Evolutionary conservation across 2,329 filamentous ascomycete species (phyloP).

Genomic region (Penicillium sp.): DNA sequence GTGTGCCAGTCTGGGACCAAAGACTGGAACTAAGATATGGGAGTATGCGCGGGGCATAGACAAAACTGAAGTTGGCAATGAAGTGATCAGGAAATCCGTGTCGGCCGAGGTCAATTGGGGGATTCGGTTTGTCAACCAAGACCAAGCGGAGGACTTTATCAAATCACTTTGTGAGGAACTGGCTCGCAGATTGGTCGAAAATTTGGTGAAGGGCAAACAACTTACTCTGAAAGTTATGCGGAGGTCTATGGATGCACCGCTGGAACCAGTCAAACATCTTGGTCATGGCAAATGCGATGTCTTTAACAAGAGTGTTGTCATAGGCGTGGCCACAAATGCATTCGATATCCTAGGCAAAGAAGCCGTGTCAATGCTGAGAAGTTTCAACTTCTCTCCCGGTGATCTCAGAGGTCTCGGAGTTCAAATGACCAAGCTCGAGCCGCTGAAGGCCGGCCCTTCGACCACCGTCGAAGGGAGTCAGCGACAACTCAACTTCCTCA

Average conservation of each 20-base stretch:
- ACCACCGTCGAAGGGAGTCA: constrained; percentile 75
- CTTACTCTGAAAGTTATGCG: constrained; percentile 96
- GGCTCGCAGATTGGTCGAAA: constrained; percentile 77
- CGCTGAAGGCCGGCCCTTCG: constrained; percentile 64
- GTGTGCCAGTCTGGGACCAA: constrained; percentile 77
- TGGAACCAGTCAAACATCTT: constrained; percentile 90
- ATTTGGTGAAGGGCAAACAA: constrained; percentile 84
- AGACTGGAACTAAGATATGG: constrained; percentile 88
- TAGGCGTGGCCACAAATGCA: constrained; percentile 84
- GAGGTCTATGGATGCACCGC: constrained; percentile 80
- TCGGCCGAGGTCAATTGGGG: constrained; percentile 99
- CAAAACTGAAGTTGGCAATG: constrained; percentile 80
- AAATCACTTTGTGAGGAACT: constrained; percentile 84
- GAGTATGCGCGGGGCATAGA: constrained; percentile 92
- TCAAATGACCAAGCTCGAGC: constrained; percentile 91
- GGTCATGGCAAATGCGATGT: constrained; percentile 95
- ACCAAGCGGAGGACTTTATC: constrained; percentile 93
- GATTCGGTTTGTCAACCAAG: constrained; percentile 88
- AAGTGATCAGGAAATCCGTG: constrained; percentile 86
- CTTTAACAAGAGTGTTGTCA: constrained; percentile 83
- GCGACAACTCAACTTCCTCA: constrained; percentile 74
- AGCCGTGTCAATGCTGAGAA: constrained; percentile 80
- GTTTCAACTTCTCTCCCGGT: constrained; percentile 83
- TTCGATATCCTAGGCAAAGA: constrained; percentile 76
- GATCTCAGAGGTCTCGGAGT: constrained; percentile 92